Percentiles rank a stretch among this genome's conserved stretches.
These are phyloP conservation scores for Onygenales sp. DNA, from an alignment of 2,329 filamentous ascomycete genomes.

Conservation along the genomic window DNA sequence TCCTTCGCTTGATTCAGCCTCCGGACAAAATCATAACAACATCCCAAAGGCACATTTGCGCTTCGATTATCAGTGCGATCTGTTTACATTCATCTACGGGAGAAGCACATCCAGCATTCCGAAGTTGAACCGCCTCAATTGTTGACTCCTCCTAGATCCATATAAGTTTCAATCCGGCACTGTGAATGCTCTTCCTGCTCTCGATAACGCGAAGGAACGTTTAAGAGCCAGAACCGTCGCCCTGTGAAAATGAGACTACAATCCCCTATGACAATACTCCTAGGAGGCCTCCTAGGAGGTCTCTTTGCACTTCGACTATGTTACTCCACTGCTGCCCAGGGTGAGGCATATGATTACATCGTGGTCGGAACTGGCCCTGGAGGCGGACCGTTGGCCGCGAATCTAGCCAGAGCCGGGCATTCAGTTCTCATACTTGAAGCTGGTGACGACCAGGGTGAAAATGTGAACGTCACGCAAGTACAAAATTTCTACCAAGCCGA, in stretches of 20 bases:
- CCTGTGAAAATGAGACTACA: neutral
- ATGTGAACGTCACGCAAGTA: conserved; percentile 21
- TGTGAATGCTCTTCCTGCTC: too few species aligned
- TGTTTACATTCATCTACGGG: too few species aligned
- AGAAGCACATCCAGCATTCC: too few species aligned
- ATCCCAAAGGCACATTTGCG: too few species aligned
- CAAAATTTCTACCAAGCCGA: conserved; percentile 19
- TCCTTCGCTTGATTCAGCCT: too few species aligned
- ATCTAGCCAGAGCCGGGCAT: conserved; percentile 25
- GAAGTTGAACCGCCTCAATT: too few species aligned
- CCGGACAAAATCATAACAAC: too few species aligned
- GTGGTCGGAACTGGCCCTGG: conserved; percentile 29
- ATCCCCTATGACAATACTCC: neutral
- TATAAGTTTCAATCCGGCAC: too few species aligned
- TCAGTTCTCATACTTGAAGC: conserved; percentile 30
- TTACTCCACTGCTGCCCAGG: neutral
- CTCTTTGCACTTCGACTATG: neutral
- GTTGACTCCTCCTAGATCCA: too few species aligned
- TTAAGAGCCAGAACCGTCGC: too few species aligned
- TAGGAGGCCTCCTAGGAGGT: neutral
- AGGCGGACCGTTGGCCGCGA: conserved; percentile 27
- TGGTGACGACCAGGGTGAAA: conserved; percentile 25
- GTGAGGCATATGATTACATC: conserved; percentile 26
- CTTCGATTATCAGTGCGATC: too few species aligned
- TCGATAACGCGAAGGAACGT: too few species aligned